Evolutionary conservation across 2,329 filamentous ascomycete genomes (phyloP).

Genomic region (Exophiala phaeomuriformis): DNA sequence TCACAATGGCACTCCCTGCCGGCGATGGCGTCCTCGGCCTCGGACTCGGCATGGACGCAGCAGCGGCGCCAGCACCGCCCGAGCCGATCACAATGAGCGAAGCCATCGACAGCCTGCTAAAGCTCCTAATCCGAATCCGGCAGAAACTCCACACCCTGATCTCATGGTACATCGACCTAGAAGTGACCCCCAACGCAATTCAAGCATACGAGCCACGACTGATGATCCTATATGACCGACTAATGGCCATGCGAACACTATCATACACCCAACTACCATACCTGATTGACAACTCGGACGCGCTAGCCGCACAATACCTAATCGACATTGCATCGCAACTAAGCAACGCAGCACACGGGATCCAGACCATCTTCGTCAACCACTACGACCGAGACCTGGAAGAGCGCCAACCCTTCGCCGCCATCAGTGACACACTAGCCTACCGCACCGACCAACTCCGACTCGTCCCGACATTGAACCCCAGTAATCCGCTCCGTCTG

Average conservation of each 20-base stretch:
- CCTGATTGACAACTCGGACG: constrained; percentile 23
- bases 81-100: constrained; percentile 18
- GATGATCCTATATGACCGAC: constrained; percentile 16
- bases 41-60: no score
- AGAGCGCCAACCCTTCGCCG: constrained; percentile 18
- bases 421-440: constrained; percentile 19
- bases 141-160: constrained; percentile 25
- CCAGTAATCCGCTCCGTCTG: constrained; percentile 17
- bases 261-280: constrained; percentile 19
- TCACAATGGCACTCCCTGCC: neutral
- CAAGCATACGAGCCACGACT: constrained; percentile 28
- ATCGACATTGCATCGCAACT: constrained; percentile 21
- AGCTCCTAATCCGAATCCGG: constrained; percentile 15
- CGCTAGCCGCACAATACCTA: constrained; percentile 16
- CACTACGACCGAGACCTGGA: constrained; percentile 26
- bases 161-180: constrained; percentile 27
- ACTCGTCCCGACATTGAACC: constrained; percentile 7
- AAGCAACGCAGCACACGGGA: constrained; percentile 20
- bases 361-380: constrained; percentile 24
- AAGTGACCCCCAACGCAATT: constrained; percentile 21
- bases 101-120: constrained; percentile 19
- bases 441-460: constrained; percentile 23
- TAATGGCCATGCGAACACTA: constrained; percentile 15
- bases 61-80: constrained; percentile 8
- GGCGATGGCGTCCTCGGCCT: neutral